Evolutionary conservation across 2,329 filamentous ascomycete genomes (phyloP).

Genomic region (Cercospora zeae-maydis): DNA sequence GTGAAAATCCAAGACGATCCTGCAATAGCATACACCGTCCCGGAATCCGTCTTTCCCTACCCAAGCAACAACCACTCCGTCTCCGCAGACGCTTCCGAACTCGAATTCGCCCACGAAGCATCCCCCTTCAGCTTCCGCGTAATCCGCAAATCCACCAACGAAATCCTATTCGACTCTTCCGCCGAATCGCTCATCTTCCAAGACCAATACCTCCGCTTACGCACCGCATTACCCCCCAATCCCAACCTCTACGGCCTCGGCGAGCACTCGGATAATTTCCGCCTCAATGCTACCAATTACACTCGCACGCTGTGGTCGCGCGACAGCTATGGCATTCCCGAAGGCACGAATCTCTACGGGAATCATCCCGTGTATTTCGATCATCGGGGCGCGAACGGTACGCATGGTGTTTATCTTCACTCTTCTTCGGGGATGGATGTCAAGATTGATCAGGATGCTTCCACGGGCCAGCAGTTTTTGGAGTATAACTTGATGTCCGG

Average conservation of each 20-base stretch:
- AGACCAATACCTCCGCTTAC: slow-evolving; percentile 55
- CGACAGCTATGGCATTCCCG: slow-evolving; percentile 61
- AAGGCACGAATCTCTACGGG: slow-evolving; percentile 65
- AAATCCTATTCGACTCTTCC: slow-evolving; percentile 34
- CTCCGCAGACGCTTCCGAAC: slow-evolving; percentile 25
- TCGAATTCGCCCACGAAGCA: slow-evolving; percentile 29
- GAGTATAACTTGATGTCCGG: slow-evolving; percentile 78
- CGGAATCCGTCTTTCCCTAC: slow-evolving; percentile 64
- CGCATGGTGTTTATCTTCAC: slow-evolving; percentile 63
- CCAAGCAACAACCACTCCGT: slow-evolving; percentile 42
- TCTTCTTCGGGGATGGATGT: slow-evolving; percentile 74
- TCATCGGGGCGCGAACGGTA: slow-evolving; percentile 56
- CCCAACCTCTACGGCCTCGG: slow-evolving; percentile 75
- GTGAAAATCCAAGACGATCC: slow-evolving; percentile 62
- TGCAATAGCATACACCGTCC: slow-evolving; percentile 69
- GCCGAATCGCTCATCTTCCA: slow-evolving; percentile 33
- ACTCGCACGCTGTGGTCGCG: slow-evolving; percentile 66
- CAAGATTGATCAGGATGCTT: slow-evolving; percentile 61
- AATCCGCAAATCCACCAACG: slow-evolving; percentile 26
- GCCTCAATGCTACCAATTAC: slow-evolving; percentile 63
- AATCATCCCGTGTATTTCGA: slow-evolving; percentile 72
- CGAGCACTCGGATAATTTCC: slow-evolving; percentile 61
- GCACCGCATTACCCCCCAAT: slow-evolving; percentile 64
- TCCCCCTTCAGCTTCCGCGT: slow-evolving; percentile 34
- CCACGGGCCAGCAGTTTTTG: slow-evolving; percentile 58